phyloP scores from a whole-genome alignment of 768 basidiomycete species.

The Lactarius deliciosus region DNA sequence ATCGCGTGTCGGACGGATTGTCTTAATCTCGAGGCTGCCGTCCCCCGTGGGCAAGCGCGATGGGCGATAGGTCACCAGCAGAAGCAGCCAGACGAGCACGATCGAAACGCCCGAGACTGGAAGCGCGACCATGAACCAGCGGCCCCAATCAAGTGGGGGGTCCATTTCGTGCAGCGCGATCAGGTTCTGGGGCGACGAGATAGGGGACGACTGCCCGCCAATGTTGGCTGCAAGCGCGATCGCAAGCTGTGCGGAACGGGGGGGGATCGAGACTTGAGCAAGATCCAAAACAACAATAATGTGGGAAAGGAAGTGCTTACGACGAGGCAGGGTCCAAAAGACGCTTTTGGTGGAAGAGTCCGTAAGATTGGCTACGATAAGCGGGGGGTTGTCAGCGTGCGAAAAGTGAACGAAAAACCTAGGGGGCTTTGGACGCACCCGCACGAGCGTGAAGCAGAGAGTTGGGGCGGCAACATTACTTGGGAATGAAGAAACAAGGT shows the following conservation, averaged over 20 bases:
- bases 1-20: slow-evolving; percentile 82
- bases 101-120: slow-evolving; percentile 89
- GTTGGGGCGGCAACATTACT: slow-evolving; percentile 97
- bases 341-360: slow-evolving; percentile 80
- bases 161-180: slow-evolving; percentile 91
- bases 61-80: slow-evolving; percentile 80
- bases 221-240: slow-evolving; percentile 99
- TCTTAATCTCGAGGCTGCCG: slow-evolving; percentile 77
- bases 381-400: slow-evolving; percentile 11
- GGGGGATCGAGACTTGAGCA: background rate
- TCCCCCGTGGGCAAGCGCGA: slow-evolving; percentile 69
- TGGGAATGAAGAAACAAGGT: slow-evolving; percentile 33
- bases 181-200: slow-evolving; percentile 96
- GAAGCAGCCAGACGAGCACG: slow-evolving; percentile 86
- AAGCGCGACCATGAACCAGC: slow-evolving; percentile 92
- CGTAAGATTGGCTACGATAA: slow-evolving; percentile 80
- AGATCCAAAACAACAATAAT: background rate
- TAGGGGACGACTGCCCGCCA: slow-evolving; percentile 95
- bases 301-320: slow-evolving; percentile 48
- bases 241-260: slow-evolving; percentile 58
- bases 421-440: slow-evolving; percentile 49
- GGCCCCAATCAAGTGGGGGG: slow-evolving; percentile 78
- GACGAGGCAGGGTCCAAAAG: slow-evolving; percentile 89
- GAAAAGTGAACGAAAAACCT: slow-evolving; percentile 13
- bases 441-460: slow-evolving; percentile 92